Conservation (phyloP, 2,329 filamentous ascomycete species). For the Cladosporium velox region DNA sequence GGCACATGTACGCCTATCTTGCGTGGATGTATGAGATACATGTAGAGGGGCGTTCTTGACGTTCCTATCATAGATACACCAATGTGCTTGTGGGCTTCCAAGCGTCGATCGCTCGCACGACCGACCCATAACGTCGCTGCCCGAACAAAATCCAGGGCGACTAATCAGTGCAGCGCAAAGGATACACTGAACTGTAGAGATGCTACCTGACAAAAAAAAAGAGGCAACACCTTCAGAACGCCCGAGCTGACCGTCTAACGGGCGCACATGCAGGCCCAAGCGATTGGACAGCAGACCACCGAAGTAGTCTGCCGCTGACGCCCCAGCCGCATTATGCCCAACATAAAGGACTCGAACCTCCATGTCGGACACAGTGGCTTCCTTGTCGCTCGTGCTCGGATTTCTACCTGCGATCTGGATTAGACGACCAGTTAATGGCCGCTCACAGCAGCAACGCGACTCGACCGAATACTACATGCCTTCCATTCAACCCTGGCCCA, state of each 20-base stretch:
- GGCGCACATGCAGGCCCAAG: not conserved
- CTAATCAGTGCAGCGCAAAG: not conserved
- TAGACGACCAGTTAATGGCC: not conserved
- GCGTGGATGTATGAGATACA: no score
- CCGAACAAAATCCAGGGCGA: not conserved
- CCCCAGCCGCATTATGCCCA: not conserved
- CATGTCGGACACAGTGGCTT: not conserved
- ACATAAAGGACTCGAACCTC: not conserved
- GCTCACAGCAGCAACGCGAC: not conserved
- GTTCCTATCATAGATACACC: no score
- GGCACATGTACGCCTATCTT: no score
- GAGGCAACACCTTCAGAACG: not conserved
- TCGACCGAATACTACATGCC: not conserved
- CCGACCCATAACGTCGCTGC: no score
- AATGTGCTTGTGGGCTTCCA: no score
- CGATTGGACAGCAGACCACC: not conserved
- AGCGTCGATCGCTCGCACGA: no score
- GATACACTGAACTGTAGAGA: not conserved
- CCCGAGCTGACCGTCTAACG: no score
- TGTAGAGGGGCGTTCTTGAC: no score
- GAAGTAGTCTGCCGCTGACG: not conserved
- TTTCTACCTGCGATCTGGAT: not conserved
- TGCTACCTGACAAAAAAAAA: not conserved
- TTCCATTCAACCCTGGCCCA: not conserved
- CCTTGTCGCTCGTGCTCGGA: not conserved